These are phyloP conservation scores for Trichoderma gracile DNA, from an alignment of 2,329 filamentous ascomycete genomes.

Conservation along the genomic window DNA sequence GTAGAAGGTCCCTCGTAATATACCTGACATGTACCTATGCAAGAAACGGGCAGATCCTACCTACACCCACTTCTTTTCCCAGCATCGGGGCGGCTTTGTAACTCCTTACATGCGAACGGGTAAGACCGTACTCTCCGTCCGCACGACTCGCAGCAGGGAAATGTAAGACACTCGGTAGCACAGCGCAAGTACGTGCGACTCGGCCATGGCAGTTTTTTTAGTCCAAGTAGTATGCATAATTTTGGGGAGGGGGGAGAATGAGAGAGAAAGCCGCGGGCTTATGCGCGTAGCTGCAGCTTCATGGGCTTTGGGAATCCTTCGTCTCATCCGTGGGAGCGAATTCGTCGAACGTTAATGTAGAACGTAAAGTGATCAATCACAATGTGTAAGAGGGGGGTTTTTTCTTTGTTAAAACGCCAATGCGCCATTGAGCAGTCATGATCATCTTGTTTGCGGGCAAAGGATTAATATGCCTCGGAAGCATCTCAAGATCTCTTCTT, in stretches of 20 bases:
- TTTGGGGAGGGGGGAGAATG: not conserved
- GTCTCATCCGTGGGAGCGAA: not conserved
- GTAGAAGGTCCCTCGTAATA: not conserved
- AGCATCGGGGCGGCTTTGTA: not conserved
- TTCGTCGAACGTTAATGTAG: too few species aligned
- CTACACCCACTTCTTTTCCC: not conserved
- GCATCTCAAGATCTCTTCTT: too few species aligned
- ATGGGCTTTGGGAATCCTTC: not conserved
- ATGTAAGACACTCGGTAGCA: conserved; percentile 5
- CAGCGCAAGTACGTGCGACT: conserved; percentile 4
- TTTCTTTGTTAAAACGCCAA: too few species aligned
- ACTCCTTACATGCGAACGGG: not conserved
- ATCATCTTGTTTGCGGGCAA: too few species aligned
- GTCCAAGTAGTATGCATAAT: conserved; percentile 7
- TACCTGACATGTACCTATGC: too few species aligned
- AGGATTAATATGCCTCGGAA: too few species aligned
- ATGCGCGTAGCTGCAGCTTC: not conserved
- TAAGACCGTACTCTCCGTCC: not conserved
- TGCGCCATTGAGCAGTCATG: too few species aligned
- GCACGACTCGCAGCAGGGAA: not conserved
- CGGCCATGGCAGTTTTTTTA: conserved; percentile 1
- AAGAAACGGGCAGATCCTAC: not conserved
- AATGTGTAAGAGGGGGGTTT: too few species aligned
- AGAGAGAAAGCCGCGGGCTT: not conserved
- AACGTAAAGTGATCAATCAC: too few species aligned